Evolutionary conservation across 441 rosid species (phyloP).

Genomic region (Flueggea neowawraea): DNA sequence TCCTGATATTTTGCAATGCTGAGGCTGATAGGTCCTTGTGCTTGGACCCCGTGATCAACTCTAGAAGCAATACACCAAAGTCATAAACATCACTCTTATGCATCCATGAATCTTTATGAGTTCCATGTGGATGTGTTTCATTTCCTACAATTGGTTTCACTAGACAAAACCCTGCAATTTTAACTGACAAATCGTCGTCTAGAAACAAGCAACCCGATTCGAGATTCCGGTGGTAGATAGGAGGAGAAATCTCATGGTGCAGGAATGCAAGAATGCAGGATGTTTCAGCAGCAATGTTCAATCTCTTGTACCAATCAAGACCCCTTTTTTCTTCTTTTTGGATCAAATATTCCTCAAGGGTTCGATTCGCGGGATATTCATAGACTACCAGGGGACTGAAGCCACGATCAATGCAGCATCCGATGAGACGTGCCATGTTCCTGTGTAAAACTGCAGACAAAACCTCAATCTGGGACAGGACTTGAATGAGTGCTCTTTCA

Average conservation of each 20-base stretch:
- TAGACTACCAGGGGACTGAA: constrained; percentile 53
- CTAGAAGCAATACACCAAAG: constrained; percentile 62
- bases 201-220: constrained; percentile 51
- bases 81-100: constrained; percentile 45
- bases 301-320: constrained; percentile 70
- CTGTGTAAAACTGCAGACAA: constrained; percentile 51
- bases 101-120: not conserved
- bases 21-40: constrained; percentile 35
- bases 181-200: constrained; percentile 55
- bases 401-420: constrained; percentile 64
- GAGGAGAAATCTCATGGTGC: constrained; percentile 61
- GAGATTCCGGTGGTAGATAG: constrained; percentile 56
- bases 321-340: constrained; percentile 23
- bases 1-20: constrained; percentile 46
- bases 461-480: constrained; percentile 53
- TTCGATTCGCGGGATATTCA: constrained; percentile 69
- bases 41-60: constrained; percentile 61
- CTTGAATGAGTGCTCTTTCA: constrained; percentile 56
- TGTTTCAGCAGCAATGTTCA: constrained; percentile 61
- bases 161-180: constrained; percentile 61
- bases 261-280: constrained; percentile 59
- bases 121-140: constrained; percentile 18
- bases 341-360: constrained; percentile 46
- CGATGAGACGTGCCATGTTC: constrained; percentile 62
- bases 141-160: constrained; percentile 18